A percentile compares a stretch with the other conserved stretches of the same genome.
Evolutionary conservation across 306 rosid species (phyloP).

Genomic region (Vicia sativa): DNA sequence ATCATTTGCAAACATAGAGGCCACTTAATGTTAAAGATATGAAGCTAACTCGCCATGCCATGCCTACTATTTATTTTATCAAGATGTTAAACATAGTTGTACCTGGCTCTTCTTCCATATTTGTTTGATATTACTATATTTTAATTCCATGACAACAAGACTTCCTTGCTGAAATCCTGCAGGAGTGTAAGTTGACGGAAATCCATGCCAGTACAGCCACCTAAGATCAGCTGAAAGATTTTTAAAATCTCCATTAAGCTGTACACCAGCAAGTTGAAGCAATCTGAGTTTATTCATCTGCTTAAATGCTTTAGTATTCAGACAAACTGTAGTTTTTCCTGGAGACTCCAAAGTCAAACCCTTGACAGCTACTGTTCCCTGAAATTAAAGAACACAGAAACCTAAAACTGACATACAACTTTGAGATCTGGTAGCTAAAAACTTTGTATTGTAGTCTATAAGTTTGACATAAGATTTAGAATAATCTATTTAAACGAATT

Average conservation of each 20-base stretch:
- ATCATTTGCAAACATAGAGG: too few species aligned
- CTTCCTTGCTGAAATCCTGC: constrained; percentile 1
- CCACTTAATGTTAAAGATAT: too few species aligned
- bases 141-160: constrained; percentile 20
- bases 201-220: constrained; percentile 22
- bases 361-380: constrained; percentile 33
- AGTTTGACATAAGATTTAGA: not conserved
- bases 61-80: too few species aligned
- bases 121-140: constrained; percentile 18
- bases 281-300: constrained; percentile 27
- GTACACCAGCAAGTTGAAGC: constrained; percentile 17
- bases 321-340: not conserved
- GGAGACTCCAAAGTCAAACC: constrained; percentile 24
- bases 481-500: too few species aligned
- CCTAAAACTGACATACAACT: not conserved
- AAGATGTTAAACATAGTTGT: not conserved
- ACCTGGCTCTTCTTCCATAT: constrained; percentile 30
- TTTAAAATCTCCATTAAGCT: constrained; percentile 18
- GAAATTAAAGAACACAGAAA: not conserved
- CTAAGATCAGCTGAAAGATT: not conserved
- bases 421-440: not conserved
- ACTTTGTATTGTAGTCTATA: not conserved
- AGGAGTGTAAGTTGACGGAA: not conserved
- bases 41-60: too few species aligned
- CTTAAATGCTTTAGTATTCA: constrained; percentile 12